Base-by-base conservation (phyloP, 2,329 filamentous ascomycete species). In the Trichophyton mentagrophytes region DNA sequence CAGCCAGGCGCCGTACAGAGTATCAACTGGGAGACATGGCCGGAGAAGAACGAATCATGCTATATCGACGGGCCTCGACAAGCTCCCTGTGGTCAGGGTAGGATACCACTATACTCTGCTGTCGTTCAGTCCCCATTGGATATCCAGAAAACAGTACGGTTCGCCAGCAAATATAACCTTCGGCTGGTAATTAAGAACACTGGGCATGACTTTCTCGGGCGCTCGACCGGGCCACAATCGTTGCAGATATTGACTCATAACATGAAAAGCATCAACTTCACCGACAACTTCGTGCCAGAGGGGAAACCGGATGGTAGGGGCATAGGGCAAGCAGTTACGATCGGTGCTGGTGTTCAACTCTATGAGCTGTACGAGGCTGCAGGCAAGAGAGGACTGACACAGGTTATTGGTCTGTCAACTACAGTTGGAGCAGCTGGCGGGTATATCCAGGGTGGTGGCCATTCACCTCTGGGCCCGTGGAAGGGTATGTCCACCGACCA, bases 181-280 rank as follows among this genome's bases (percentile, higher is more conserved):
- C 72, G 77, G 2, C 67, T 79, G 1, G 69, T 74, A 33, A 76
- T 84, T 62, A 77, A 79, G 62, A 83, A 83, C 64, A 83, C 81
- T 0, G 81, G 81, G 1, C 81, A 84, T 66, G 81, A 83, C 61
- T 63, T 55, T 11, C 58, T 61, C 36, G 85, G 84, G 46, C 80
- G 82, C 47, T 84, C 80, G 0, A 83, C 83, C 0, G 85, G 85
- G n/a, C 79, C 78, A 22, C 84, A 84, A 1, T 76, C 66, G 1
- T 63, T 74, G 33, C 66, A 61, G 1, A 64, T 73, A 30, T 73
- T 70, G 67, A 73, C 65, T 27, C 71, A 72, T 47, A 58, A 72
- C 51, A 64, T 72, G 13, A 73, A 73, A 49, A 56, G 66, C 11
- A 60, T 61, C 13, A 44, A 61, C 13, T 61, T 61, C 47, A 58